These are phyloP conservation scores for Saturnispora gosingensis DNA, from an alignment of 805 yeast genomes.

Conservation along the genomic window DNA sequence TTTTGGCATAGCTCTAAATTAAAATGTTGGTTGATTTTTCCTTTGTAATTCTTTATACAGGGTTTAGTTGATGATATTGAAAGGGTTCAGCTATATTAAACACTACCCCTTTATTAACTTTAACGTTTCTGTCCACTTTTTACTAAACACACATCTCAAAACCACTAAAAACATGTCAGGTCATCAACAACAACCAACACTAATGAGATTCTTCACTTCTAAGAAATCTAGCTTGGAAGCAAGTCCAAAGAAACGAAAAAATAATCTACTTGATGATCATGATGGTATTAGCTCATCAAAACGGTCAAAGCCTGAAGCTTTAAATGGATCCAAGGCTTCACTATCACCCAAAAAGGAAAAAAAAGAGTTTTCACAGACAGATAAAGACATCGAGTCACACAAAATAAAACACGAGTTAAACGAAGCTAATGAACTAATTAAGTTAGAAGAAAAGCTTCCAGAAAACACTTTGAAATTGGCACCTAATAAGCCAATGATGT, in stretches of 20 bases:
- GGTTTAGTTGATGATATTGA: not conserved
- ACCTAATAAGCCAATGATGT: slow-evolving; percentile 22
- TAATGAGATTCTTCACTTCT: slow-evolving; percentile 12
- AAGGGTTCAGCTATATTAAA: not conserved
- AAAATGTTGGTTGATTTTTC: not conserved
- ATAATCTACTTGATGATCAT: not conserved
- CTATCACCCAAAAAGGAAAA: not conserved
- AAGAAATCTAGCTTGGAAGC: not conserved
- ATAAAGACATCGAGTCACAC: slow-evolving; percentile 13
- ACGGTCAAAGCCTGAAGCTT: not conserved
- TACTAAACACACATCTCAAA: not conserved
- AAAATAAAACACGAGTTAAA: slow-evolving; percentile 16
- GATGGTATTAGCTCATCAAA: not conserved
- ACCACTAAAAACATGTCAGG: not conserved
- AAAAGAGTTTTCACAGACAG: slow-evolving; percentile 1
- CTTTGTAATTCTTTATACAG: not conserved
- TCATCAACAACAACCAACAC: slow-evolving; percentile 8
- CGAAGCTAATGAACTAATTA: slow-evolving; percentile 17
- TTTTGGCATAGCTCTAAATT: not conserved
- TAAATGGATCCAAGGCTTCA: not conserved
- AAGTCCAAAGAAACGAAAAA: not conserved
- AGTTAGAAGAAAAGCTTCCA: slow-evolving; percentile 7
- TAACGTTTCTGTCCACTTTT: not conserved
- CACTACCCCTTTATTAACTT: not conserved
- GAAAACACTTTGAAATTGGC: not conserved